phyloP scores from a whole-genome alignment of 192 early-diverging fungal genomes.

The Chytriomyces confervae region DNA sequence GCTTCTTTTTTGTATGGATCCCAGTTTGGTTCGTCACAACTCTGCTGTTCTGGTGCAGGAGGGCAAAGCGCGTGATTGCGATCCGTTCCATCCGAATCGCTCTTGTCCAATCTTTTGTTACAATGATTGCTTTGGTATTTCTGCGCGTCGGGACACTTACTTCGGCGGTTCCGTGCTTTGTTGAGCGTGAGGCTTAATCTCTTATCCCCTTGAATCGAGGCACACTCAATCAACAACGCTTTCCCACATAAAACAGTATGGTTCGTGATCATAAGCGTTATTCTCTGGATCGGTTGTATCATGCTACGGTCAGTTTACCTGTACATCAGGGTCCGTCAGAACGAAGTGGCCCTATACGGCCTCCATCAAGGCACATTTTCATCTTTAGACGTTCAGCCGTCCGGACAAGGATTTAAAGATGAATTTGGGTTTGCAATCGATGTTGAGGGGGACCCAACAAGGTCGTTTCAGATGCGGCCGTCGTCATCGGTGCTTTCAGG shows the following conservation, averaged over 20 bases:
- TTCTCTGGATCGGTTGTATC: neutral
- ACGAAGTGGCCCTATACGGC: neutral
- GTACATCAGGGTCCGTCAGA: neutral
- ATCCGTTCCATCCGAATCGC: neutral
- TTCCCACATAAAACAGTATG: neutral
- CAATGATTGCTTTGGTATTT: neutral
- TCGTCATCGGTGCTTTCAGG: neutral
- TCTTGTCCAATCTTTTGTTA: neutral
- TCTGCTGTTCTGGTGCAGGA: neutral
- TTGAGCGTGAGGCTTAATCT: neutral
- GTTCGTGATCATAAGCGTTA: neutral
- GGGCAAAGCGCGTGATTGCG: neutral
- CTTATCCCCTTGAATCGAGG: neutral
- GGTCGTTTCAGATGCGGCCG: neutral
- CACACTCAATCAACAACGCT: neutral
- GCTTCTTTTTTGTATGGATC: neutral
- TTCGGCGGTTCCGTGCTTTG: neutral
- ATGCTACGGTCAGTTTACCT: neutral
- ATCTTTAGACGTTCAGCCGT: neutral
- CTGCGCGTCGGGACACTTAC: neutral
- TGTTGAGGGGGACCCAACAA: neutral
- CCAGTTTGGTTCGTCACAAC: neutral
- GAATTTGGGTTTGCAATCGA: neutral
- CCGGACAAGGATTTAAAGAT: neutral
- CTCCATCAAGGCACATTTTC: neutral